Percentiles rank a stretch among this genome's conserved stretches.
Conservation (phyloP, 2,329 filamentous ascomycete genomes). For the Trichoderma citrinoviride region DNA sequence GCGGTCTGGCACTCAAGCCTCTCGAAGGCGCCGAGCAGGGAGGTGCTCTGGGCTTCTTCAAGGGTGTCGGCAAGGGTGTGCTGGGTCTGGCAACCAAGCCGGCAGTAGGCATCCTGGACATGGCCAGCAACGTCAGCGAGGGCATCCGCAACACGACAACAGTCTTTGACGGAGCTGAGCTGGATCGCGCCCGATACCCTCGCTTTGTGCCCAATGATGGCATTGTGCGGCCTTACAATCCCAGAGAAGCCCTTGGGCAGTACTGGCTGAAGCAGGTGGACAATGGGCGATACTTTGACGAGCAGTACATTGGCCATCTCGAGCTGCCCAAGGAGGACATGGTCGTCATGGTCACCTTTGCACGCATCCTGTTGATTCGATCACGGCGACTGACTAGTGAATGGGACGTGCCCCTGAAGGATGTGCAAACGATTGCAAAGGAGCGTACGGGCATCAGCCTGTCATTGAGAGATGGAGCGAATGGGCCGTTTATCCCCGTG, state of each 20-base stretch:
- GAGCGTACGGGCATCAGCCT: conserved; percentile 92
- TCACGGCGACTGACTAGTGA: conserved; percentile 82
- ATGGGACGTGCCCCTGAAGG: conserved; percentile 95
- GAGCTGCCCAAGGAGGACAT: conserved; percentile 87
- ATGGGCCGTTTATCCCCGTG: conserved; percentile 92
- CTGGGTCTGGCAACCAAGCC: conserved; percentile 95
- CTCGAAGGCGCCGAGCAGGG: conserved; percentile 95
- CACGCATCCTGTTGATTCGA: conserved; percentile 84
- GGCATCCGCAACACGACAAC: conserved; percentile 98
- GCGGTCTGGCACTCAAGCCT: conserved; percentile 88
- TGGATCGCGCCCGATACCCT: conserved; percentile 90
- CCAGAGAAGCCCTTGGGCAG: conserved; percentile 92
- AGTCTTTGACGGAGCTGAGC: conserved; percentile 90
- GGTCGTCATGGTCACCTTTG: conserved; percentile 84
- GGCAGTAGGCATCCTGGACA: conserved; percentile 92
- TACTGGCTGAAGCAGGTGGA: conserved; percentile 99
- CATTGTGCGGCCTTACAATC: conserved; percentile 89
- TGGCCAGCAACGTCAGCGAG: conserved; percentile 95
- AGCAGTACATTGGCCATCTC: conserved; percentile 94
- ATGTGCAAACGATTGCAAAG: conserved; percentile 95
- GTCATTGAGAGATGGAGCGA: conserved; percentile 81
- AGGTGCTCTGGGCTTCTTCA: conserved; percentile 90
- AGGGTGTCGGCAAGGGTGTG: conserved; percentile 93
- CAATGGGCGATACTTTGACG: conserved; percentile 96
- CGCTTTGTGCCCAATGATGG: conserved; percentile 91